Evolutionary conservation across 768 basidiomycete genomes (phyloP), one percentile per base, ranked within the genome.

Genomic region (Boletus reticulatus): DNA sequence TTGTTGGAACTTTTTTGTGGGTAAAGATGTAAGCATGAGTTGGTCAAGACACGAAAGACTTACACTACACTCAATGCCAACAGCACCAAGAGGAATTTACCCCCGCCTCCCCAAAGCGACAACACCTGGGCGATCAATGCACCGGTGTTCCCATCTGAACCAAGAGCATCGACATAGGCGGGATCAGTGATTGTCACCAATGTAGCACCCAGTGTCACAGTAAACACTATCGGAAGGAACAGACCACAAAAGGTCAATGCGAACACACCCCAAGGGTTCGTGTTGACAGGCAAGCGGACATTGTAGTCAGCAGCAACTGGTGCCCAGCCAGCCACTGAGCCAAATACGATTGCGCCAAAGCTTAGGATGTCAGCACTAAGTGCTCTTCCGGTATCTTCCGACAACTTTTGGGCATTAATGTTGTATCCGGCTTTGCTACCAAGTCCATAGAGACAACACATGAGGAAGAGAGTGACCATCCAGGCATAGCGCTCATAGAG

Each of bases 231-330:
- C 0, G 82, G 82, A 36, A 82, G 75, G 67, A 73, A 79, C 10
- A 83, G 58, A 1, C 82, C 82, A 38, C 77, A 77, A 63, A 78
- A 81, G 0, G 82, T 82, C 44, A 83, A 56, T 12, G 72, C 34
- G 66, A 84, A 83, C 17, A 83, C 72, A 27, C 75, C 75, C 50
- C 66, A 64, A 20, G 75, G 64, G 12, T 73, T 70, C 4, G 76
- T 80, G 50, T 78, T 61, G 3, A 59, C 75, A 0, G 82, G 82
- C 0, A 83, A 67, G 24, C 76, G 72, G 59, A 77, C 78, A 59
- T 81, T 82, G 63, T 80, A 83, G 63, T 83, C 82, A 7, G 82
- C 81, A 4, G 80, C 81, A 1, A 83, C 60, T 2, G 79, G 76
- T 0, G 79, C 76, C 81, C 79, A 81, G 62, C 82, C 79, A 11